These are phyloP conservation scores for Colletotrichum aenigma DNA, from an alignment of 2,329 filamentous ascomycete genomes.

Conservation along the genomic window DNA sequence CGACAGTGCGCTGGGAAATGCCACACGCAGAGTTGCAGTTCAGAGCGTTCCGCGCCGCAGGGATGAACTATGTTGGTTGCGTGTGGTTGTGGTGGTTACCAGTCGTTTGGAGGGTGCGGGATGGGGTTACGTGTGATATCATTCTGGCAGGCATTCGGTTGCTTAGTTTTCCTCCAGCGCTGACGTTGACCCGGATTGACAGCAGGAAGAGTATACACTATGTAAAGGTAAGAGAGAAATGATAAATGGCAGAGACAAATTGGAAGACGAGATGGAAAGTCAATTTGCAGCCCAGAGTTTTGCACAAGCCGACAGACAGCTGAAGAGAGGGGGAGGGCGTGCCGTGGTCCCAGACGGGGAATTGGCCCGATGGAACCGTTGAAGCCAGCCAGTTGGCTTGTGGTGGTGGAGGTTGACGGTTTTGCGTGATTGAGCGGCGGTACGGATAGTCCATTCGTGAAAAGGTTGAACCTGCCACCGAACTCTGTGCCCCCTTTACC, in stretches of 20 bases:
- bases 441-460: not conserved
- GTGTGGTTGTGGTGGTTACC: not conserved
- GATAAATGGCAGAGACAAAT: not conserved
- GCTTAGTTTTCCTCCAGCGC: not conserved
- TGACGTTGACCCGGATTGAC: not conserved
- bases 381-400: not conserved
- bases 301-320: not conserved
- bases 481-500: not conserved
- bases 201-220: not conserved
- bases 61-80: constrained; percentile 5
- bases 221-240: not conserved
- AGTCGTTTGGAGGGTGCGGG: not conserved
- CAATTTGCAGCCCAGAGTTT: not conserved
- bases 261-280: not conserved
- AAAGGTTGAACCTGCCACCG: not conserved
- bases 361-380: not conserved
- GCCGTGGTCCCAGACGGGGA: not conserved
- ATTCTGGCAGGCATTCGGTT: not conserved
- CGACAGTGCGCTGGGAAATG: not conserved
- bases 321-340: not conserved
- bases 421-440: not conserved
- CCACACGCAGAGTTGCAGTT: not conserved
- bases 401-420: not conserved
- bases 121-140: not conserved
- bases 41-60: not conserved